phyloP scores from a whole-genome alignment of 495 filamentous ascomycete species.

The Amphirosellinia nigrospora region DNA sequence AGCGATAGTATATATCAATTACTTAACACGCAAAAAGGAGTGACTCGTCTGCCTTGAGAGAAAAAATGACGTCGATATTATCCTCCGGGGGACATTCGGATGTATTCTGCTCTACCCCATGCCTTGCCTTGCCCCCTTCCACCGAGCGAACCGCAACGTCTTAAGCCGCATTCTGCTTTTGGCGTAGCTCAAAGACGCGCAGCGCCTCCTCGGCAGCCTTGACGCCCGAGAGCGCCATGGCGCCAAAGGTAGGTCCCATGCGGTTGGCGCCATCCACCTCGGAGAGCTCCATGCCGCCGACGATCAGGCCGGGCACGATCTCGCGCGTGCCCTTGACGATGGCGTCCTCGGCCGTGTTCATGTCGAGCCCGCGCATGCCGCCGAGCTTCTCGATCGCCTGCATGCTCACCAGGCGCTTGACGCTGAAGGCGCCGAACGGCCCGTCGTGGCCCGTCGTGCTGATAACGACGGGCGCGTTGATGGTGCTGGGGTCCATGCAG shows the following conservation, averaged over 20 bases:
- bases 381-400: constrained; percentile 78
- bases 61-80: neutral
- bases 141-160: neutral
- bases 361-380: constrained; percentile 90
- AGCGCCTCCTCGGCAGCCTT: constrained; percentile 88
- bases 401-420: constrained; percentile 86
- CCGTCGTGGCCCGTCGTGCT: constrained; percentile 90
- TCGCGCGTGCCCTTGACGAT: constrained; percentile 90
- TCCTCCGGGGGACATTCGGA: neutral
- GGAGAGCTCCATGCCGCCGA: constrained; percentile 92
- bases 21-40: neutral
- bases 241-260: constrained; percentile 64
- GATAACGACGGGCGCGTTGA: constrained; percentile 86
- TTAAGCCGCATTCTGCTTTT: constrained; percentile 50
- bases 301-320: constrained; percentile 82
- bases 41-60: neutral
- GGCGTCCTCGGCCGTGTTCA: constrained; percentile 87
- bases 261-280: constrained; percentile 90
- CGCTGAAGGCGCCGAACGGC: constrained; percentile 87
- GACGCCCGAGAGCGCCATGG: constrained; percentile 83
- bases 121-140: neutral
- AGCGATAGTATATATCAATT: neutral
- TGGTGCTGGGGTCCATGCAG: constrained; percentile 96
- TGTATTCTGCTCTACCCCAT: neutral
- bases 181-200: constrained; percentile 75